Evolutionary conservation across 495 filamentous ascomycete species (phyloP).

Genomic region (Penicillium lividum): DNA sequence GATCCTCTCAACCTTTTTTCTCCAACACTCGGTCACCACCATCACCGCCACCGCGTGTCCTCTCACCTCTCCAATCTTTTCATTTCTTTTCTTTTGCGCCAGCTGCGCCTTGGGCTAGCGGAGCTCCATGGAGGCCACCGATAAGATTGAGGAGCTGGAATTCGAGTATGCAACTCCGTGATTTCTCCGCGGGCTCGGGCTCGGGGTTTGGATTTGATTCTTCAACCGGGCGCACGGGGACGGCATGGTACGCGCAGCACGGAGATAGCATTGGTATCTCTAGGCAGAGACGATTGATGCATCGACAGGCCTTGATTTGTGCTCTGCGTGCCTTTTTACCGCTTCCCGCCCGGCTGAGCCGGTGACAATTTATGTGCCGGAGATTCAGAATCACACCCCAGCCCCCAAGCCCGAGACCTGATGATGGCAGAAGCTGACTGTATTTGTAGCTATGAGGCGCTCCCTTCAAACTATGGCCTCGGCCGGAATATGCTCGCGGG

Average conservation of each 20-base stretch:
- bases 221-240: background rate
- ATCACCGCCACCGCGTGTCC: slow-evolving; percentile 5
- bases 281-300: background rate
- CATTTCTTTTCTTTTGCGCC: slow-evolving; percentile 22
- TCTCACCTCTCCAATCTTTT: slow-evolving; percentile 13
- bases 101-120: slow-evolving; percentile 40
- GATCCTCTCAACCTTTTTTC: slow-evolving; percentile 18
- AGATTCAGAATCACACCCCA: background rate
- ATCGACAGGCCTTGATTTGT: background rate
- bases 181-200: slow-evolving; percentile 4
- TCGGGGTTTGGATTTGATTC: slow-evolving; percentile 4
- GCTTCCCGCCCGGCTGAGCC: background rate
- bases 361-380: background rate
- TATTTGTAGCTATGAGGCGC: slow-evolving; percentile 58
- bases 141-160: slow-evolving; percentile 43
- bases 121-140: slow-evolving; percentile 46
- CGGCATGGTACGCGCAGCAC: background rate
- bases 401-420: background rate
- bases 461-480: slow-evolving; percentile 69
- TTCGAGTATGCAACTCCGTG: slow-evolving; percentile 44
- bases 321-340: background rate
- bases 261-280: background rate
- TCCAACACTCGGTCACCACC: slow-evolving; percentile 10
- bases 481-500: slow-evolving; percentile 84
- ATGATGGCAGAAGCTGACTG: slow-evolving; percentile 21